These are phyloP conservation scores for Mimosa pudica DNA, from an alignment of 306 rosid genomes.

Conservation along the genomic window DNA sequence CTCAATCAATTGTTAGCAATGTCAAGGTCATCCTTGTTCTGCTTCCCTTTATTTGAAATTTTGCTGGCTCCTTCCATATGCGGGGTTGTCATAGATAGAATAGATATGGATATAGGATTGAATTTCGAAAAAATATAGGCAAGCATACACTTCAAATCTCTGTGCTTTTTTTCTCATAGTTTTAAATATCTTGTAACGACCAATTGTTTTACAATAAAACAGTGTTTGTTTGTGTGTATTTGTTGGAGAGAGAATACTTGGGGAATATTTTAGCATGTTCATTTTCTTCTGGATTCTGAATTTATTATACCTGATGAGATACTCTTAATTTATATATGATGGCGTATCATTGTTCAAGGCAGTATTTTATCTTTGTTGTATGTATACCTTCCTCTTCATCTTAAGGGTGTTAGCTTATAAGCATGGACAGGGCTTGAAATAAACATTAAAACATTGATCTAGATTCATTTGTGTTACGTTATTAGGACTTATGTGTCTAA, in stretches of 20 bases:
- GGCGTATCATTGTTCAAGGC: background rate
- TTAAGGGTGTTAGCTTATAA: background rate
- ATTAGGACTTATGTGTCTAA: background rate
- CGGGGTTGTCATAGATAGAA: background rate
- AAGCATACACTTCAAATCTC: slow-evolving; percentile 6
- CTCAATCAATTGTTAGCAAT: slow-evolving; percentile 87
- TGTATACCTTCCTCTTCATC: background rate
- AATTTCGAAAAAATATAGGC: slow-evolving; percentile 13
- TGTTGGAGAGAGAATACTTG: slow-evolving; percentile 7
- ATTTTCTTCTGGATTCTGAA: background rate
- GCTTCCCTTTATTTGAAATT: slow-evolving; percentile 27
- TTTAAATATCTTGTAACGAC: background rate
- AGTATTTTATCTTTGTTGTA: background rate
- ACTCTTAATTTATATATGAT: background rate
- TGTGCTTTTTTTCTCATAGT: background rate
- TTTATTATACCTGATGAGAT: background rate
- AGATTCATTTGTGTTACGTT: background rate
- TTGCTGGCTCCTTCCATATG: slow-evolving; percentile 4
- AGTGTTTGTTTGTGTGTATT: background rate
- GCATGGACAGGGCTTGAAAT: background rate
- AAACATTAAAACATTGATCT: background rate
- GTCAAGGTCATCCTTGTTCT: slow-evolving; percentile 68
- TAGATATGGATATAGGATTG: slow-evolving; percentile 24
- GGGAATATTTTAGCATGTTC: background rate
- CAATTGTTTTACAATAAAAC: background rate